Conservation (phyloP, 169 alveolate species). For the Theileria parva region DNA sequence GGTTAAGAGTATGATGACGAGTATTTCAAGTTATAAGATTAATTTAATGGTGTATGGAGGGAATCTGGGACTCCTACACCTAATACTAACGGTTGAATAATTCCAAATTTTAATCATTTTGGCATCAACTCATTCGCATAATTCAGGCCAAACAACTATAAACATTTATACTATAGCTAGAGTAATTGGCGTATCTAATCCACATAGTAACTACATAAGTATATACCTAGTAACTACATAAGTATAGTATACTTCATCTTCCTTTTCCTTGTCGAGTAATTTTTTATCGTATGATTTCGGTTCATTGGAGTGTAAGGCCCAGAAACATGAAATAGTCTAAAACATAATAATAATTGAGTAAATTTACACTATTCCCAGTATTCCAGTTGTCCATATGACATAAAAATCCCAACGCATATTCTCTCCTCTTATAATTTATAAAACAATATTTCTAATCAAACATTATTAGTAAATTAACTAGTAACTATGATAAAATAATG, state of each 20-base stretch:
- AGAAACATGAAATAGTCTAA: constrained; percentile 45
- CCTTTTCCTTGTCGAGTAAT: constrained; percentile 49
- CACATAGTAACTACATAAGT: background rate
- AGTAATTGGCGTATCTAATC: no score
- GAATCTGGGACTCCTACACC: constrained; percentile 48
- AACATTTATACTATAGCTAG: background rate
- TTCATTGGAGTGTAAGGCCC: constrained; percentile 62
- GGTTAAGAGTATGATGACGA: background rate
- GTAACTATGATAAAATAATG: background rate
- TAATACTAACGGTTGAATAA: constrained; percentile 3
- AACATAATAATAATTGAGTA: background rate
- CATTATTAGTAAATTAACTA: no score
- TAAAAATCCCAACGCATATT: constrained; percentile 60
- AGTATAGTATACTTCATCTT: constrained; percentile 45
- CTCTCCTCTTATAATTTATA: constrained; percentile 55
- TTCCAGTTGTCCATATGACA: constrained; percentile 69
- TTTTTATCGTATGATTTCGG: constrained; percentile 22
- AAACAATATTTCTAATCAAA: constrained; percentile 48
- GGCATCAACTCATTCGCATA: constrained; percentile 63
- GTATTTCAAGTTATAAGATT: background rate
- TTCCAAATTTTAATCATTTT: constrained; percentile 12
- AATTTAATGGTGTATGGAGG: constrained; percentile 58
- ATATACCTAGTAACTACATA: background rate
- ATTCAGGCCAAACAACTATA: constrained; percentile 37
- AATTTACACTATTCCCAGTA: constrained; percentile 43